These are phyloP conservation scores for Forsythia suspensa DNA, from an alignment of 257 asterid species.

Conservation along the genomic window DNA sequence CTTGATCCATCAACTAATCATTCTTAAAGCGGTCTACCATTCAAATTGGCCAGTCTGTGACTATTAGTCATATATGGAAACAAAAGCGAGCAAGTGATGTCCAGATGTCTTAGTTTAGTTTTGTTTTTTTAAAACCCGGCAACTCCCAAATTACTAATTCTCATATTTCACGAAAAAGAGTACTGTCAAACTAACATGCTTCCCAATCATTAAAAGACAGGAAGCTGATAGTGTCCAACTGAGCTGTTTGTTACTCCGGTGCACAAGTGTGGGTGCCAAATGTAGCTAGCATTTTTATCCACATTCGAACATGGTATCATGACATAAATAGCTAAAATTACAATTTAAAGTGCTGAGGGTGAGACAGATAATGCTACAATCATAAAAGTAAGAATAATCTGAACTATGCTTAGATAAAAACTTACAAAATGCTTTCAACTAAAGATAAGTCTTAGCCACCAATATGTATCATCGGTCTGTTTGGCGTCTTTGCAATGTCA, in stretches of 20 bases:
- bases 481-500: slow-evolving; percentile 87
- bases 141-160: neutral
- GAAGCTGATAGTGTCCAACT: neutral
- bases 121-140: too few relatives aligned
- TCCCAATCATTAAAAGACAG: neutral
- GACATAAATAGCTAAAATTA: neutral
- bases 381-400: neutral
- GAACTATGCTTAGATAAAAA: slow-evolving; percentile 1
- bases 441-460: slow-evolving; percentile 61
- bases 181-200: neutral
- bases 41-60: neutral
- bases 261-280: neutral
- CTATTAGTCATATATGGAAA: neutral
- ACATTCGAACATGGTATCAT: slow-evolving; percentile 2
- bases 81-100: neutral
- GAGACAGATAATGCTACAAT: neutral
- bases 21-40: neutral
- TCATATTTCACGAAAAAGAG: neutral
- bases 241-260: neutral
- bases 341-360: neutral
- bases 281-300: slow-evolving; percentile 12
- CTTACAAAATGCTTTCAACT: slow-evolving; percentile 16
- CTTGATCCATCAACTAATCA: neutral
- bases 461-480: slow-evolving; percentile 96
- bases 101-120: neutral